A percentile compares a stretch with the other conserved stretches of the same genome.
Evolutionary conservation across 768 basidiomycete genomes (phyloP).

Genomic region (Macrocybe gigantea): DNA sequence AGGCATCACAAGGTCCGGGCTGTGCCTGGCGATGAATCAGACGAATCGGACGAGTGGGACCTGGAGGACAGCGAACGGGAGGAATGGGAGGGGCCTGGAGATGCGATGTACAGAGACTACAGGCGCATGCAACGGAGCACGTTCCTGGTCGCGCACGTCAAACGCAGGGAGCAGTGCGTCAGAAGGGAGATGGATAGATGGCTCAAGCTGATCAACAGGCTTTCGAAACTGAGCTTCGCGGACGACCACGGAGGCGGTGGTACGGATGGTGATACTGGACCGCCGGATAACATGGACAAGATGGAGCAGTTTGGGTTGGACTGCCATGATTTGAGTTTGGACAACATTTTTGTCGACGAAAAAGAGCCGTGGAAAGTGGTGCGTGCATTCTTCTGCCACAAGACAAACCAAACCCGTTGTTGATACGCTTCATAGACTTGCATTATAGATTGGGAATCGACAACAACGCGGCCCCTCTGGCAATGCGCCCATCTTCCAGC

Average conservation of each 20-base stretch:
- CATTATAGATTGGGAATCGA: slow-evolving; percentile 89
- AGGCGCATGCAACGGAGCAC: slow-evolving; percentile 75
- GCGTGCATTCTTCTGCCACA: slow-evolving; percentile 21
- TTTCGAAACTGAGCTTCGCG: slow-evolving; percentile 26
- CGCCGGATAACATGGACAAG: too few species aligned
- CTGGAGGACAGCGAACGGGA: slow-evolving; percentile 69
- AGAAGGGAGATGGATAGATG: slow-evolving; percentile 69
- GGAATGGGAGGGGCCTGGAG: slow-evolving; percentile 74
- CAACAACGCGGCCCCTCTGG: slow-evolving; percentile 84
- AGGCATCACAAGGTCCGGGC: slow-evolving; percentile 64
- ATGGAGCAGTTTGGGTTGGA: slow-evolving; percentile 72
- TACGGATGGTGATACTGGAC: too few species aligned
- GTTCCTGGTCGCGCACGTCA: slow-evolving; percentile 69
- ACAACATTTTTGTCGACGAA: slow-evolving; percentile 80
- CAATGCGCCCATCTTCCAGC: slow-evolving; percentile 78
- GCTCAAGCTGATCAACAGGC: slow-evolving; percentile 59
- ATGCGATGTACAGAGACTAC: slow-evolving; percentile 79
- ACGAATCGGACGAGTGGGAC: slow-evolving; percentile 76
- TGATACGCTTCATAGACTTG: slow-evolving; percentile 52
- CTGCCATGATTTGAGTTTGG: slow-evolving; percentile 80
- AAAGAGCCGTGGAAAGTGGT: slow-evolving; percentile 66
- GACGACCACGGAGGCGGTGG: slow-evolving; percentile 13
- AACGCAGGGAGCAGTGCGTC: slow-evolving; percentile 56
- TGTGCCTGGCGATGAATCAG: slow-evolving; percentile 67
- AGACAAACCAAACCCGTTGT: background rate